Conservation (phyloP, 2,329 filamentous ascomycete genomes). For the Xylariaceae sp. region DNA sequence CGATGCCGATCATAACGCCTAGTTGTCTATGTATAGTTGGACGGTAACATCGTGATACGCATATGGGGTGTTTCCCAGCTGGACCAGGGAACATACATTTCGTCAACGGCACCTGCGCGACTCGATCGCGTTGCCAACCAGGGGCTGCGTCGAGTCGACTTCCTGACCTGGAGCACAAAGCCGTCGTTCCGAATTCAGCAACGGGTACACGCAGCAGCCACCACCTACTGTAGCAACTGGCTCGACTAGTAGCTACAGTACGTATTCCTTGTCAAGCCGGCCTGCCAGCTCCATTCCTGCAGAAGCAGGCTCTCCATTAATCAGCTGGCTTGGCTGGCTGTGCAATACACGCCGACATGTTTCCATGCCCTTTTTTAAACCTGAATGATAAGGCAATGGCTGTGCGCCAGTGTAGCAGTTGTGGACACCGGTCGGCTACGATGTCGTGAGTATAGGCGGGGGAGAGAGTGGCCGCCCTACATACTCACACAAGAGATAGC, state of each 20-base stretch:
- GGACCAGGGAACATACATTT: constrained; percentile 6
- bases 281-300: background rate
- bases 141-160: background rate
- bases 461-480: too few relatives aligned
- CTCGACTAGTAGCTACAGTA: too few relatives aligned
- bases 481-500: too few relatives aligned
- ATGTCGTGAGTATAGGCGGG: too few relatives aligned
- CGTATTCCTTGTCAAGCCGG: too few relatives aligned
- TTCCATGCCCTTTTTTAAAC: constrained; percentile 6
- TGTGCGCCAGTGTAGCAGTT: too few relatives aligned
- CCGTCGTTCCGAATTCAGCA: constrained; percentile 6
- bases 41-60: background rate
- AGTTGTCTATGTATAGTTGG: too few relatives aligned
- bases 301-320: background rate
- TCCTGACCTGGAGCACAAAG: constrained; percentile 1
- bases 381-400: background rate
- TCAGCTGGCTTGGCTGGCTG: constrained; percentile 12
- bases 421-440: too few relatives aligned
- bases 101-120: constrained; percentile 12
- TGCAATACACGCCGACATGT: constrained; percentile 13
- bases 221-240: background rate
- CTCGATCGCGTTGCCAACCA: constrained; percentile 9
- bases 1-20: too few relatives aligned
- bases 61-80: background rate
- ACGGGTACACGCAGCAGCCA: background rate